phyloP scores from a whole-genome alignment of 306 rosid genomes.

The Styphnolobium japonicum region DNA sequence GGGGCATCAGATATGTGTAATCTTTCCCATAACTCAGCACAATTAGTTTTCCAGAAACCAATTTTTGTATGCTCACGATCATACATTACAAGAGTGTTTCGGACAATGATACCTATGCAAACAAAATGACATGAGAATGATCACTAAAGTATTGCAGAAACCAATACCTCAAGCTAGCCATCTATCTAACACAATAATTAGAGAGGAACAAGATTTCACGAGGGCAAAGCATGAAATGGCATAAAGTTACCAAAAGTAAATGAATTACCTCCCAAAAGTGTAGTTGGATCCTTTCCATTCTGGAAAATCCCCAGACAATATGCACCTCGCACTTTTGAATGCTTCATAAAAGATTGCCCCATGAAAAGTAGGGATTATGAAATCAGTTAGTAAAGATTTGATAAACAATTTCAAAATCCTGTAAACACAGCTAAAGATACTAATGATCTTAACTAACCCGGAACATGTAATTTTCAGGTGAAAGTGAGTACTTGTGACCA shows the following conservation, averaged over 20 bases:
- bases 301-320: conserved; percentile 89
- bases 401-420: conserved; percentile 23
- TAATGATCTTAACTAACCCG: conserved; percentile 49
- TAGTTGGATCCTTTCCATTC: conserved; percentile 89
- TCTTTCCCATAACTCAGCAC: conserved; percentile 90
- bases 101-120: conserved; percentile 70
- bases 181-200: neutral
- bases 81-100: conserved; percentile 85
- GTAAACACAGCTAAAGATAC: conserved; percentile 17
- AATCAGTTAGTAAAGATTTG: conserved; percentile 17
- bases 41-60: conserved; percentile 98
- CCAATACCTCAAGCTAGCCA: neutral
- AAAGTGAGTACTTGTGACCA: conserved; percentile 65
- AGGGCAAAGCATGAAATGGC: conserved; percentile 21
- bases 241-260: neutral
- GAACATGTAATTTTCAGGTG: conserved; percentile 94
- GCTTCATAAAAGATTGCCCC: conserved; percentile 53
- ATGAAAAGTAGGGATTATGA: conserved; percentile 20
- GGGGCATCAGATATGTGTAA: conserved; percentile 54
- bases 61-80: conserved; percentile 71
- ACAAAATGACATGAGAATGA: neutral
- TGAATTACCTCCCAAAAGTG: conserved; percentile 88
- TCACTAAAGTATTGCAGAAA: conserved; percentile 6
- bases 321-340: conserved; percentile 83
- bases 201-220: conserved; percentile 4